A percentile compares a stretch with the other conserved stretches of the same genome.
Evolutionary conservation across 2,329 filamentous ascomycete genomes (phyloP).

Genomic region (Aspergillus pseudonomiae): DNA sequence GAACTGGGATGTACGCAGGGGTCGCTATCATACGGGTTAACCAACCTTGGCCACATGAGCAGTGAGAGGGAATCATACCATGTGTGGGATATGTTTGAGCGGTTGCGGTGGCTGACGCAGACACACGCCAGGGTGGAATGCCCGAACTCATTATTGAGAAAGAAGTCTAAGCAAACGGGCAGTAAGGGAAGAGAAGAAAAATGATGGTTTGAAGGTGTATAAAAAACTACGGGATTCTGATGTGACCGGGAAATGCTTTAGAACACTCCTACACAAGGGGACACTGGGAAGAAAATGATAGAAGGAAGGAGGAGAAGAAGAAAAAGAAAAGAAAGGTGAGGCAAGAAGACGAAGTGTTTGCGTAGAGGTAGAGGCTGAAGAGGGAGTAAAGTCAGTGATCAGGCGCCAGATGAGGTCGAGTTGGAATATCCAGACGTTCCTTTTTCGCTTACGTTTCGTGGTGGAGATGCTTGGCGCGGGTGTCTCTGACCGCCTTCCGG

Average conservation of each 20-base stretch:
- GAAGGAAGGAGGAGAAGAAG: not conserved
- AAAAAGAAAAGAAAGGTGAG: not conserved
- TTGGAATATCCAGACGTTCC: not conserved
- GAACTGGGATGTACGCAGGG: conserved; percentile 64
- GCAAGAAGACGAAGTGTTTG: not conserved
- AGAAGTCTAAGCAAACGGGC: conserved; percentile 19
- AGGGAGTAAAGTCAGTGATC: not conserved
- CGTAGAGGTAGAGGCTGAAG: not conserved
- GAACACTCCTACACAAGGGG: conserved; percentile 18
- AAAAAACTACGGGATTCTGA: conserved; percentile 22
- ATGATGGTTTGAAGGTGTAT: conserved; percentile 15
- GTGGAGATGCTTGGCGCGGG: conserved; percentile 14
- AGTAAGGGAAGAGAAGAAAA: conserved; percentile 13
- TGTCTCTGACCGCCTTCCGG: conserved; percentile 8
- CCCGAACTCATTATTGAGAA: conserved; percentile 40
- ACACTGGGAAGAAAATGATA: not conserved
- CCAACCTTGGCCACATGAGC: not conserved
- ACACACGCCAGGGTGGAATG: conserved; percentile 43
- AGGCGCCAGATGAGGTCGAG: not conserved
- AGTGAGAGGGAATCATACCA: conserved; percentile 31
- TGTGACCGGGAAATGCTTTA: conserved; percentile 14
- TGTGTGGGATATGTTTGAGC: conserved; percentile 32
- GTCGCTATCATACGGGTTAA: conserved; percentile 37
- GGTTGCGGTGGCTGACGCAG: conserved; percentile 33
- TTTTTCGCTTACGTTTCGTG: conserved; percentile 11